Percentiles rank a stretch among this genome's conserved stretches.
These are phyloP conservation scores for Gloeopeniophorella convolvens DNA, from an alignment of 768 basidiomycete species.

Conservation along the genomic window DNA sequence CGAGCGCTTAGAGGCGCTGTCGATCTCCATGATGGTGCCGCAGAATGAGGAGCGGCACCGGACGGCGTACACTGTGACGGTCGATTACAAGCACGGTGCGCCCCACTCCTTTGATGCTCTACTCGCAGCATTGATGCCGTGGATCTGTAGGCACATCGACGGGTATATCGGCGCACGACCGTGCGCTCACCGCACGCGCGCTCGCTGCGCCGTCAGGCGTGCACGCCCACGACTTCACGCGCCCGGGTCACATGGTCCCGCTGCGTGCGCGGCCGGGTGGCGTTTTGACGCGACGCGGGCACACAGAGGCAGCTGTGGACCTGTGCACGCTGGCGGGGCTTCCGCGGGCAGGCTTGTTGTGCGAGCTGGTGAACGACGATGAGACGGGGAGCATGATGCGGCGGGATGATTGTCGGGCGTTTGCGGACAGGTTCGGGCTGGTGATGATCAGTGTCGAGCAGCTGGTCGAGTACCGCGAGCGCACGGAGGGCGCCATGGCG, in stretches of 20 bases:
- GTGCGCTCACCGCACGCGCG: conserved; percentile 78
- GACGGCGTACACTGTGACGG: conserved; percentile 94
- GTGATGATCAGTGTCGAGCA: conserved; percentile 94
- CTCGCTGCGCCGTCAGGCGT: conserved; percentile 56
- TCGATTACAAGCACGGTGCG: conserved; percentile 86
- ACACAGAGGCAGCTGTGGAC: conserved; percentile 89
- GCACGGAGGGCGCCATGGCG: conserved; percentile 5
- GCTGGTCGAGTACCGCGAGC: conserved; percentile 43
- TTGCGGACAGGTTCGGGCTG: conserved; percentile 84
- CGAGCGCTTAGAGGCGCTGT: conserved; percentile 66
- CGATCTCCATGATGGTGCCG: conserved; percentile 92
- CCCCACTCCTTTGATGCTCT: conserved; percentile 9
- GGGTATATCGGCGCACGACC: conserved; percentile 95
- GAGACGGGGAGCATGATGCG: conserved; percentile 88
- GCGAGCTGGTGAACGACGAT: conserved; percentile 94
- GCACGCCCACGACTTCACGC: conserved; percentile 65
- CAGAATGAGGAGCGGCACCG: conserved; percentile 84
- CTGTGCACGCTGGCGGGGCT: conserved; percentile 71
- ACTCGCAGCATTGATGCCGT: not conserved
- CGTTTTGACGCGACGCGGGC: conserved; percentile 79
- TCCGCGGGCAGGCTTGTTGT: conserved; percentile 73
- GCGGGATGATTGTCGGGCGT: conserved; percentile 85
- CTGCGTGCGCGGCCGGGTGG: conserved; percentile 83
- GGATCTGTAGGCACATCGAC: conserved; percentile 70
- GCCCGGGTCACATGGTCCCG: conserved; percentile 95